Evolutionary conservation across 352 stramenopile species (phyloP), one percentile per base, ranked within the genome.

Genomic region (Globisporangium middletonii): DNA sequence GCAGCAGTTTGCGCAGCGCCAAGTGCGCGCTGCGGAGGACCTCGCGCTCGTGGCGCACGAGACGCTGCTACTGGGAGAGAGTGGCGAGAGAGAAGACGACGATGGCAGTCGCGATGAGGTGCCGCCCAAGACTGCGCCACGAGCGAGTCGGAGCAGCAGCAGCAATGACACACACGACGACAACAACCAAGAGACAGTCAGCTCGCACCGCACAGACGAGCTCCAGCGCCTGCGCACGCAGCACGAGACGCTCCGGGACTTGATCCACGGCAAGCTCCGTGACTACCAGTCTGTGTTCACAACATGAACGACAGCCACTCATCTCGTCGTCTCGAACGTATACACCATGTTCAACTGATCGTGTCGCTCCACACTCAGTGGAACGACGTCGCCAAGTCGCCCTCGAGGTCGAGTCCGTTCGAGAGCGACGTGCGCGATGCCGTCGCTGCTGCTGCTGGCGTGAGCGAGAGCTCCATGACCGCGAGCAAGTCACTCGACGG

Each of bases 401-500:
- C 42, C 23, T 60, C 55, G 46, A 62, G 59, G 43, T 69, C 63
- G 59, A 62, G 65, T 49, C 68, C 73, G 54, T 73, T 77, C 30
- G 68, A 60, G 28, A 74, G 38, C 30, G 68, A 74, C n/a, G 59
- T 59, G 38, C 73, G 72, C 18, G 62, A 75, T 38, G 63, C 58
- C 55, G 64, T 59, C 27, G 55, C 35, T 11, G 23, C 53, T 35
- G 59, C 53, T n/a, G 23, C 26, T 26, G 60, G 55, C 8, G 58
- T 62, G 49, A 68, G 47, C 26, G 75, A 84, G 44, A 68, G 73
- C 13, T 70, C 78, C 75, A 89, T 89, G 49, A 87, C 63, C 38
- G 76, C 75, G 57, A 88, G 65, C 57, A 89, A 68, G 42, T 88
- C 77, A 15, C 72, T 65, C 23, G 79, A 73, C n/a, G 77, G 75